Evolutionary conservation across 169 alveolate genomes (phyloP).

Genomic region (Cryptosporidium baileyi): DNA sequence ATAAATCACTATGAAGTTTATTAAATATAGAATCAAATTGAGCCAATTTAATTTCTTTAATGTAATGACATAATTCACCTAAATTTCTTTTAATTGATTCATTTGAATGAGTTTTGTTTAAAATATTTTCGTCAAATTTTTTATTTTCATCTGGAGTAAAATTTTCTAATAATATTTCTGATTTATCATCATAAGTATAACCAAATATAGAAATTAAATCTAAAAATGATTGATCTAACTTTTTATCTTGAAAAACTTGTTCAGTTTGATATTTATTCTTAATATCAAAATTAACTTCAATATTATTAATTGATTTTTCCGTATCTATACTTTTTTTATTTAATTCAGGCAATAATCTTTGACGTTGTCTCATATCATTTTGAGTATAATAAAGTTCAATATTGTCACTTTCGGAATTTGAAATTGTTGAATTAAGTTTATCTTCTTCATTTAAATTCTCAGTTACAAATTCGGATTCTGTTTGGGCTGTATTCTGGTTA

Average conservation of each 20-base stretch:
- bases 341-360: conserved; percentile 38
- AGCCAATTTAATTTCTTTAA: conserved; percentile 13
- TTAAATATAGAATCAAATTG: neutral
- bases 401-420: conserved; percentile 59
- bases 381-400: conserved; percentile 6
- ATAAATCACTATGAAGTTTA: neutral
- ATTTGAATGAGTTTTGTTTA: neutral
- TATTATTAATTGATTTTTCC: neutral
- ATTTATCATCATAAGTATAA: conserved; percentile 4
- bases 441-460: neutral
- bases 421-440: conserved; percentile 7
- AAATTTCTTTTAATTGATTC: neutral
- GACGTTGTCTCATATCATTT: conserved; percentile 55
- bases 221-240: neutral
- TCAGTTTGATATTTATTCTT: neutral
- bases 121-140: neutral
- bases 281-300: neutral
- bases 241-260: neutral
- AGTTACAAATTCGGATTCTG: neutral
- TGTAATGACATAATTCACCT: neutral
- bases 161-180: neutral
- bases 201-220: conserved; percentile 42
- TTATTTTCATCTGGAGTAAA: neutral
- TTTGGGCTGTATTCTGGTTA: neutral
- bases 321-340: neutral